Evolutionary conservation across 1,284 basidiomycete species (phyloP), one percentile per base, ranked within the genome.

Genomic region (Cystobasidium pallidum): DNA sequence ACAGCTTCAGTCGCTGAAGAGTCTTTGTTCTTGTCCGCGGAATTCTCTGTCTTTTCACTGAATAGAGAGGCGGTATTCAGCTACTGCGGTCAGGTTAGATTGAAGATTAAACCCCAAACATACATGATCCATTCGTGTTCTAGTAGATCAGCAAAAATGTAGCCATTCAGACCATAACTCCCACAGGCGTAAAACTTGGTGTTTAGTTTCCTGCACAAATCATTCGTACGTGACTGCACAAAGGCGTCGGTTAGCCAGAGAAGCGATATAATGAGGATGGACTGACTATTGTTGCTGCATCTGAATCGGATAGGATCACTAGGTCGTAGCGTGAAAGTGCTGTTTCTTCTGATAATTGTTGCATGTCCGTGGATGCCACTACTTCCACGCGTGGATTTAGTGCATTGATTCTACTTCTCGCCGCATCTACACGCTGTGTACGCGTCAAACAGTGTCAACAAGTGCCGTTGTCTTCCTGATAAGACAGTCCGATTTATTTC

Each of bases 301-400:
- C 75, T 17, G 77, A 66, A 24, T 78, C 77, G 1, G 80, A 80
- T 3, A 81, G 55, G 43, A 78, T 77, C 51, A 79, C 75, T 8
- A 81, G 76, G 45, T 87, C 85, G 54, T 76, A 78, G 21, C 43
- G 17, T 2, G n/a, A 85, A 78, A 75, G 83, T 78, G 73, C 85
- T 74, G 75, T 73, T 51, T 77, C 71, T 15, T 74, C 58, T 7
- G 73, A 66, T 21, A 76, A 57, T 7, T 76, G 63, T 15, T 74
- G 28, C 52, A 78, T 17, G 75, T 85, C 81, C 24, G 88, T 84
- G 58, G 89, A 79, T 15, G 87, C 87, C 75, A 90, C 86, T 73
- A 99, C 86, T 49, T 85, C 84, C 75, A 99, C 95, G 58, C 95
- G 88, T 45, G 95, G 94, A 80, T 99, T 99, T 54, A 99, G 85